Conservation (phyloP, 2,329 filamentous ascomycete species). For the Ilyonectria robusta region DNA sequence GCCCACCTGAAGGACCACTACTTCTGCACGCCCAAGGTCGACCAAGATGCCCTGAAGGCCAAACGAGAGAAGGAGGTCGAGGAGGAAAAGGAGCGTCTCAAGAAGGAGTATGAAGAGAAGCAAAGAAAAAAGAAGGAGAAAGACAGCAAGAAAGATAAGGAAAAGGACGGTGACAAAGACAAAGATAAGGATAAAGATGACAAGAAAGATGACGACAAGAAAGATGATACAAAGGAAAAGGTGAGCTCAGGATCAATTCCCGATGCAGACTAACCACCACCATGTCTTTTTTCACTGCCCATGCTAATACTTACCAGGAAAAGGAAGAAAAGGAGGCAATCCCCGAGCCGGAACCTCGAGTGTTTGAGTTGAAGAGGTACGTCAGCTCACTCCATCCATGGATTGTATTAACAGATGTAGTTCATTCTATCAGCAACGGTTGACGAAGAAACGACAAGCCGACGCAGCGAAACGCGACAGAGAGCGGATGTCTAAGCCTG, state of each 20-base stretch:
- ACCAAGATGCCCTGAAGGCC: constrained; percentile 75
- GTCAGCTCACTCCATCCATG: neutral
- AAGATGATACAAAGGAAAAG: constrained; percentile 51
- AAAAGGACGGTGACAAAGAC: constrained; percentile 61
- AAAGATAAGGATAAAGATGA: constrained; percentile 55
- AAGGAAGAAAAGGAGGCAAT: constrained; percentile 38
- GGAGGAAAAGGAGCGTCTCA: constrained; percentile 74
- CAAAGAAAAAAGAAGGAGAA: constrained; percentile 79
- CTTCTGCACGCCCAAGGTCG: constrained; percentile 83
- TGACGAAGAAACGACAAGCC: constrained; percentile 75
- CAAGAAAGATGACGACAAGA: constrained; percentile 42
- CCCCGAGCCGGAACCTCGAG: constrained; percentile 74
- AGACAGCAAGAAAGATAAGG: constrained; percentile 61
- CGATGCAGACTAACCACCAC: neutral
- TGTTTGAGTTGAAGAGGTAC: constrained; percentile 88
- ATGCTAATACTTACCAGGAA: constrained; percentile 23
- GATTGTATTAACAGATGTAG: constrained; percentile 57
- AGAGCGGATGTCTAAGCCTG: constrained; percentile 83
- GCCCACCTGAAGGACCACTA: constrained; percentile 85
- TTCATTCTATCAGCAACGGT: constrained; percentile 87
- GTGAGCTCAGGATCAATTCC: constrained; percentile 5
- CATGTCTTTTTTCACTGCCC: neutral
- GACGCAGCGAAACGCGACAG: constrained; percentile 80
- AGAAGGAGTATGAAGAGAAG: constrained; percentile 84
- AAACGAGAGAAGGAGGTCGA: constrained; percentile 74